Conservation (phyloP, 495 filamentous ascomycete genomes). For the Hypoxylon rickii region DNA sequence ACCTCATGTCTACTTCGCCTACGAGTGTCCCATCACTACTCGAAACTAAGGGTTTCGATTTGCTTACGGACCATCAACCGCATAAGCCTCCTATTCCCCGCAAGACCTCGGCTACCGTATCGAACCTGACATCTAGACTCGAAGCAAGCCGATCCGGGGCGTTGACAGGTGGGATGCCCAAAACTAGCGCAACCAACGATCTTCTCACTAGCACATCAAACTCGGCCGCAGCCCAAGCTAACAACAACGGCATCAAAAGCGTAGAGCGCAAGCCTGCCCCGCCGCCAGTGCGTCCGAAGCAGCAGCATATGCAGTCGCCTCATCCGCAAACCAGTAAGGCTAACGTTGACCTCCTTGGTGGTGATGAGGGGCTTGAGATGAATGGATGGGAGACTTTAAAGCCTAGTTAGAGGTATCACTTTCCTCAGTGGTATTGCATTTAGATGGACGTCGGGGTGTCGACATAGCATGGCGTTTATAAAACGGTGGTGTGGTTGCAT, state of each 20-base stretch:
- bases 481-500: constrained; percentile 5
- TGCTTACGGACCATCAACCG: constrained; percentile 17
- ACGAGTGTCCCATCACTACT: constrained; percentile 32
- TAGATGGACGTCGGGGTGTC: constrained; percentile 2
- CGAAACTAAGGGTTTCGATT: constrained; percentile 9
- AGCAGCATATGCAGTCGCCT: constrained; percentile 32
- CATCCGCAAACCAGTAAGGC: constrained; percentile 28
- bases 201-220: constrained; percentile 1
- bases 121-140: constrained; percentile 34
- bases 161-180: constrained; percentile 33
- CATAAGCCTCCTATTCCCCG: constrained; percentile 30
- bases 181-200: constrained; percentile 7
- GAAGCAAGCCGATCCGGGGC: constrained; percentile 30
- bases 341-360: constrained; percentile 45
- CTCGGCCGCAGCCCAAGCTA: constrained; percentile 12
- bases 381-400: constrained; percentile 55
- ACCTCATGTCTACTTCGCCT: constrained; percentile 50
- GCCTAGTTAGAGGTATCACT: constrained; percentile 32
- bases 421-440: constrained; percentile 3
- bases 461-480: constrained; percentile 28
- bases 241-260: constrained; percentile 29
- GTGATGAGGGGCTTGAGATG: constrained; percentile 45
- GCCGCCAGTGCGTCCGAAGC: constrained; percentile 27
- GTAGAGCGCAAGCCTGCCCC: constrained; percentile 31
- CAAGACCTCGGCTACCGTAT: constrained; percentile 28